phyloP scores from a whole-genome alignment of 2,329 filamentous ascomycete species.

The Grosmannia huntii region DNA sequence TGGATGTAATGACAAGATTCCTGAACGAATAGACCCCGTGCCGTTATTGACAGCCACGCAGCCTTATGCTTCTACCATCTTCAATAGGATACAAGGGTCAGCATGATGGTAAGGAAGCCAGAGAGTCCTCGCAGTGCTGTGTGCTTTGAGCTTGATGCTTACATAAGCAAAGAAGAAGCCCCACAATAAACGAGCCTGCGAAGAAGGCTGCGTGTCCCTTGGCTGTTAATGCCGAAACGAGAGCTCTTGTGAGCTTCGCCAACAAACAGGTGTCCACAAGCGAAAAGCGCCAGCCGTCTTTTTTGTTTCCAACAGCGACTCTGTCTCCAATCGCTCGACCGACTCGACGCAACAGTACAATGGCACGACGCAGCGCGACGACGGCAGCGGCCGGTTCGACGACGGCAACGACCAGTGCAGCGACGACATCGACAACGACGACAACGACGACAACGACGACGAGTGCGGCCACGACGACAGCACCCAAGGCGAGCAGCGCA shows the following conservation, averaged over 20 bases:
- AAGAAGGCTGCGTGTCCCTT: constrained; percentile 13
- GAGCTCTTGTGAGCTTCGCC: background rate
- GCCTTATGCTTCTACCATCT: too few species aligned
- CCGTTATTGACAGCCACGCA: too few species aligned
- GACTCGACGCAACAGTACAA: background rate
- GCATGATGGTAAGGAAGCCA: background rate
- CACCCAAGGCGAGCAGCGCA: background rate
- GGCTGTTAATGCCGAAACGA: background rate
- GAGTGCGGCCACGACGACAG: background rate
- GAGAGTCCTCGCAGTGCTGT: background rate
- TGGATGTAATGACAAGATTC: too few species aligned
- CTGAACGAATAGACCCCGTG: too few species aligned
- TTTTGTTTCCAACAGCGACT: background rate
- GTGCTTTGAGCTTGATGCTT: background rate
- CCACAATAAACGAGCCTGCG: constrained; percentile 4
- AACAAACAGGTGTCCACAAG: background rate
- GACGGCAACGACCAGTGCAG: background rate
- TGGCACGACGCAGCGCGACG: constrained; percentile 6
- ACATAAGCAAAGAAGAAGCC: background rate
- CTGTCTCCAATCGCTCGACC: background rate
- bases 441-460: background rate
- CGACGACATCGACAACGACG: background rate
- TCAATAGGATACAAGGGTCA: too few species aligned
- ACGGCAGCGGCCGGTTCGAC: background rate
- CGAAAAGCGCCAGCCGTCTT: background rate